phyloP scores from a whole-genome alignment of 805 yeast species.

The Vanderwaltozyma yarrowii region DNA sequence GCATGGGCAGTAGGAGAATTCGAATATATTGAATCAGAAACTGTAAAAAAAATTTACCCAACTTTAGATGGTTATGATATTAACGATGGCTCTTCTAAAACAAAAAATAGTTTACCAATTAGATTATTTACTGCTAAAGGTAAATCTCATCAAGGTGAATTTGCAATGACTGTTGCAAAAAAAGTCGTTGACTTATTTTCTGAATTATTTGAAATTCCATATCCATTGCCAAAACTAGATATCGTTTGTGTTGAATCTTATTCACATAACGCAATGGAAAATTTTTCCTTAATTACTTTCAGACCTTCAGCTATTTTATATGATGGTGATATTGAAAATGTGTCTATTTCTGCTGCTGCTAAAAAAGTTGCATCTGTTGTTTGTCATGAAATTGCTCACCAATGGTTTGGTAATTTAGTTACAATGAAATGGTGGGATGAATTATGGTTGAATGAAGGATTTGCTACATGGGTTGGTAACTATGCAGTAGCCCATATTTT shows the following conservation, averaged over 20 bases:
- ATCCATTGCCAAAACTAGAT: slow-evolving; percentile 76
- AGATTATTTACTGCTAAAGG: slow-evolving; percentile 52
- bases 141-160: slow-evolving; percentile 50
- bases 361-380: slow-evolving; percentile 72
- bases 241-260: slow-evolving; percentile 63
- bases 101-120: slow-evolving; percentile 34
- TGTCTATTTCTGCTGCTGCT: slow-evolving; percentile 1
- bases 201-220: slow-evolving; percentile 53
- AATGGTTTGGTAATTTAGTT: slow-evolving; percentile 84
- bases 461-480: slow-evolving; percentile 66
- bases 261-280: slow-evolving; percentile 85
- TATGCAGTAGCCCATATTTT: slow-evolving; percentile 52
- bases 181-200: slow-evolving; percentile 58
- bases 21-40: slow-evolving; percentile 43
- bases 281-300: slow-evolving; percentile 74
- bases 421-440: slow-evolving; percentile 96
- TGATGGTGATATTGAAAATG: slow-evolving; percentile 16
- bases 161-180: slow-evolving; percentile 55
- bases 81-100: slow-evolving; percentile 7
- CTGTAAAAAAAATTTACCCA: slow-evolving; percentile 13
- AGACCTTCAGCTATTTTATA: slow-evolving; percentile 45
- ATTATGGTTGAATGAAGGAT: slow-evolving; percentile 82
- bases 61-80: slow-evolving; percentile 7
- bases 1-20: slow-evolving; percentile 67
- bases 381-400: slow-evolving; percentile 81